Conservation (phyloP, 805 yeast genomes). For the Jamesozyma rosinii region DNA sequence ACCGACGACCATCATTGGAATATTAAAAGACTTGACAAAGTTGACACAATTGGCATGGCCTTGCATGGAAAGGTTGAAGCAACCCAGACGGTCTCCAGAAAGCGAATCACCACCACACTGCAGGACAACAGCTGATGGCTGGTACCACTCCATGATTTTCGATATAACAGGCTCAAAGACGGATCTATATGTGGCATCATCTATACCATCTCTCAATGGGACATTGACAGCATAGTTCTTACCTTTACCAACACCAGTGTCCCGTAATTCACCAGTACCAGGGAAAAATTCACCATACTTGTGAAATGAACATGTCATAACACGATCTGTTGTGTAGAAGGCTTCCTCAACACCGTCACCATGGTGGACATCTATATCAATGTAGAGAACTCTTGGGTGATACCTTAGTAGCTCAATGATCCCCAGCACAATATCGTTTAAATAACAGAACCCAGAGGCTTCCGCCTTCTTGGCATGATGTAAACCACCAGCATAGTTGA, state of each 20-base stretch:
- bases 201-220: conserved; percentile 91
- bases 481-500: conserved; percentile 93
- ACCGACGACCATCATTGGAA: conserved; percentile 86
- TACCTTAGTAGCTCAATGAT: conserved; percentile 75
- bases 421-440: conserved; percentile 87
- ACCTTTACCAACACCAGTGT: conserved; percentile 82
- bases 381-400: conserved; percentile 86
- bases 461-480: conserved; percentile 94
- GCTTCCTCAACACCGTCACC: conserved; percentile 99
- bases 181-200: conserved; percentile 74
- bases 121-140: conserved; percentile 87
- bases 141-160: conserved; percentile 83
- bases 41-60: conserved; percentile 96
- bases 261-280: conserved; percentile 90
- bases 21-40: conserved; percentile 76
- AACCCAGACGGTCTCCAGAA: conserved; percentile 87
- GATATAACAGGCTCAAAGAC: conserved; percentile 78
- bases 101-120: conserved; percentile 97
- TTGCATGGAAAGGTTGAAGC: conserved; percentile 81
- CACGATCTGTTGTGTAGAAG: conserved; percentile 87
- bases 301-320: conserved; percentile 93
- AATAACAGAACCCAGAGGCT: conserved; percentile 92
- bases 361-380: conserved; percentile 91
- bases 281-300: conserved; percentile 96
- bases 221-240: conserved; percentile 82